A percentile compares a stretch with the other conserved stretches of the same genome.
These are phyloP conservation scores for Eucalyptus paniculata DNA, from an alignment of 345 rosid species.

Conservation along the genomic window DNA sequence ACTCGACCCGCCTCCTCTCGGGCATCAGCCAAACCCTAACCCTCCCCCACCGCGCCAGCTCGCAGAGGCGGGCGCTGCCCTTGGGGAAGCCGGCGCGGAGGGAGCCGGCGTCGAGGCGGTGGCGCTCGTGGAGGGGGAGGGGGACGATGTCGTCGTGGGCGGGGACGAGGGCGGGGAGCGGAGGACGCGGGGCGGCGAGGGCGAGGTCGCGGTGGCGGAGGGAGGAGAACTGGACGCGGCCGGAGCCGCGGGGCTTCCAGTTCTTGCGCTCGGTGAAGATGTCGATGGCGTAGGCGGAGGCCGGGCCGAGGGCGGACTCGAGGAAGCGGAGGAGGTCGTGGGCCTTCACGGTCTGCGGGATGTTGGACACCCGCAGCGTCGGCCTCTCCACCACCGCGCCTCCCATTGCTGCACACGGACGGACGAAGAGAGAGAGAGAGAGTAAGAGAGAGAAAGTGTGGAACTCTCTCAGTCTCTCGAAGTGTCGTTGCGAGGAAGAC, in stretches of 20 bases:
- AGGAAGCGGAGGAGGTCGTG: conserved; percentile 51
- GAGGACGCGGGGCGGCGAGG: conserved; percentile 30
- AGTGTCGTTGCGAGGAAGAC: too few relatives aligned
- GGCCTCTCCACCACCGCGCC: conserved; percentile 3
- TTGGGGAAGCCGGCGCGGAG: conserved; percentile 47
- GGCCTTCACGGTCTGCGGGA: conserved; percentile 57
- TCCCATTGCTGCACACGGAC: background rate
- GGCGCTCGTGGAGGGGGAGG: conserved; percentile 27
- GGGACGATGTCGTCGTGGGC: conserved; percentile 64
- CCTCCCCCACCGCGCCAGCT: conserved; percentile 47
- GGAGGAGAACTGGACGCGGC: conserved; percentile 68
- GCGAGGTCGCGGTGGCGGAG: conserved; percentile 34
- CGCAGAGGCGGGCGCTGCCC: conserved; percentile 19
- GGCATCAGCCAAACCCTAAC: conserved; percentile 84
- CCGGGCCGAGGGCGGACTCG: conserved; percentile 49
- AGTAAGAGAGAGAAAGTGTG: background rate
- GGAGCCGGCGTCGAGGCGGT: conserved; percentile 26
- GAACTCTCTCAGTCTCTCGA: too few relatives aligned
- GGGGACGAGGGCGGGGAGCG: conserved; percentile 32
- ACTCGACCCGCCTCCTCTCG: conserved; percentile 54
- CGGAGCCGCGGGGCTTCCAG: conserved; percentile 79
- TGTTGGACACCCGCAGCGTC: conserved; percentile 40
- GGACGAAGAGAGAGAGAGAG: too few relatives aligned
- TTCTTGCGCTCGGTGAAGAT: conserved; percentile 44
- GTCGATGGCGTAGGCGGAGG: conserved; percentile 65